A percentile compares a stretch with the other conserved stretches of the same genome.
Evolutionary conservation across 805 yeast genomes (phyloP).

Genomic region (Suhomyces sp.): DNA sequence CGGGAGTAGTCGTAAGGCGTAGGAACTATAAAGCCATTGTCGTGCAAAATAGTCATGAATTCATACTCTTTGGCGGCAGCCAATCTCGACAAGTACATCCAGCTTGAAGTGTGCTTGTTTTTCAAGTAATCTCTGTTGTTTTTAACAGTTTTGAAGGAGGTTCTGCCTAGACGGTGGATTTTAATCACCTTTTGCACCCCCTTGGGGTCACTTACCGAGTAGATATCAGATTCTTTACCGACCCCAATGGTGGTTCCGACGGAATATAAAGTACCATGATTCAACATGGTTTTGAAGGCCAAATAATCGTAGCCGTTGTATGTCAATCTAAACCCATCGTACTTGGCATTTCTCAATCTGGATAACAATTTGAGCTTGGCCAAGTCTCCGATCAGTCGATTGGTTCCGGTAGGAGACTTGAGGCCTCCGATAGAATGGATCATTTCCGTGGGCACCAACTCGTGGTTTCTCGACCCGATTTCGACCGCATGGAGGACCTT

Average conservation of each 20-base stretch:
- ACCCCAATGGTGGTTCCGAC: conserved; percentile 90
- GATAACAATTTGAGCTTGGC: conserved; percentile 83
- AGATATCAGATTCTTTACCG: conserved; percentile 96
- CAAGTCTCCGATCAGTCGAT: conserved; percentile 74
- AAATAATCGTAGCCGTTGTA: conserved; percentile 90
- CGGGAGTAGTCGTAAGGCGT: conserved; percentile 84
- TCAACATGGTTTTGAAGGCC: conserved; percentile 81
- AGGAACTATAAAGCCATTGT: conserved; percentile 83
- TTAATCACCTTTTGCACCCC: conserved; percentile 73
- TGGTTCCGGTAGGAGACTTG: conserved; percentile 71
- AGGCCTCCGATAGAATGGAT: conserved; percentile 79
- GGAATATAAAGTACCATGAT: conserved; percentile 68
- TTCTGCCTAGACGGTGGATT: conserved; percentile 90
- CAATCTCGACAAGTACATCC: conserved; percentile 89
- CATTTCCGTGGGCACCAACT: conserved; percentile 85
- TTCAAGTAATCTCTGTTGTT: conserved; percentile 89
- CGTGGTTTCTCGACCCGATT: conserved; percentile 88
- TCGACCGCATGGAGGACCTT: conserved; percentile 86
- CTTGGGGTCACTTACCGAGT: conserved; percentile 66
- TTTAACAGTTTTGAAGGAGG: conserved; percentile 88
- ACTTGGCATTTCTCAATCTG: conserved; percentile 81
- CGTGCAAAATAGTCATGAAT: conserved; percentile 73
- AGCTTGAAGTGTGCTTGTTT: conserved; percentile 69
- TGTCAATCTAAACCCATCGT: conserved; percentile 90
- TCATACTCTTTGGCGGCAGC: conserved; percentile 93